phyloP scores from a whole-genome alignment of 805 yeast genomes.

The Metschnikowia koreensis region DNA sequence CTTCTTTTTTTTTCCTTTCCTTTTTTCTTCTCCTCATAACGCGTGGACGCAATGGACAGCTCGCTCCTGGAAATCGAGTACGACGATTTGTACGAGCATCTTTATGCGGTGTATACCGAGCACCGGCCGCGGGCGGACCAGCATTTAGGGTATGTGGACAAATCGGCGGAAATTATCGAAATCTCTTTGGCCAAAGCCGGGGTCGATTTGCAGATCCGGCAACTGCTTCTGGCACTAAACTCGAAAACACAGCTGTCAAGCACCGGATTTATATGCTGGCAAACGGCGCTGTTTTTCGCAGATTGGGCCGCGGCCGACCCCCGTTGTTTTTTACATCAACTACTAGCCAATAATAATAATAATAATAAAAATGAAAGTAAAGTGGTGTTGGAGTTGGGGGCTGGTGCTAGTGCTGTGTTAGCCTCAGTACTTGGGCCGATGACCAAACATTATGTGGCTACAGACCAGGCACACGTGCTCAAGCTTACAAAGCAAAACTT shows the following conservation, averaged over 20 bases:
- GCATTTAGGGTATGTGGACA: constrained; percentile 38
- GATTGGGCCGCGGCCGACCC: constrained; percentile 49
- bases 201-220: constrained; percentile 30
- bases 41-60: background rate
- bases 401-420: constrained; percentile 58
- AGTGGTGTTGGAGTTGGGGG: constrained; percentile 55
- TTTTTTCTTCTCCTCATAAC: too few relatives aligned
- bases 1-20: too few relatives aligned
- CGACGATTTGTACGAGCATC: constrained; percentile 28
- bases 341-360: too few relatives aligned
- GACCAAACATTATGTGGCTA: constrained; percentile 45
- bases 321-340: constrained; percentile 26
- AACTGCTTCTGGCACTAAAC: constrained; percentile 33
- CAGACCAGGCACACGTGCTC: constrained; percentile 57
- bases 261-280: constrained; percentile 69
- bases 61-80: constrained; percentile 4
- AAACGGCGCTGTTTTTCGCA: constrained; percentile 44
- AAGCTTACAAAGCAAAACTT: constrained; percentile 51
- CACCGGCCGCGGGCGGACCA: constrained; percentile 25
- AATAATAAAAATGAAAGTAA: too few relatives aligned
- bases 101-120: constrained; percentile 32
- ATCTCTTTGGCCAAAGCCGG: constrained; percentile 22
- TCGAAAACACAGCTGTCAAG: constrained; percentile 39
- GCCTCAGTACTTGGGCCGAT: constrained; percentile 38
- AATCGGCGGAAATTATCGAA: constrained; percentile 22